phyloP scores from a whole-genome alignment of 345 rosid species.

The Eucalyptus dawsonii region DNA sequence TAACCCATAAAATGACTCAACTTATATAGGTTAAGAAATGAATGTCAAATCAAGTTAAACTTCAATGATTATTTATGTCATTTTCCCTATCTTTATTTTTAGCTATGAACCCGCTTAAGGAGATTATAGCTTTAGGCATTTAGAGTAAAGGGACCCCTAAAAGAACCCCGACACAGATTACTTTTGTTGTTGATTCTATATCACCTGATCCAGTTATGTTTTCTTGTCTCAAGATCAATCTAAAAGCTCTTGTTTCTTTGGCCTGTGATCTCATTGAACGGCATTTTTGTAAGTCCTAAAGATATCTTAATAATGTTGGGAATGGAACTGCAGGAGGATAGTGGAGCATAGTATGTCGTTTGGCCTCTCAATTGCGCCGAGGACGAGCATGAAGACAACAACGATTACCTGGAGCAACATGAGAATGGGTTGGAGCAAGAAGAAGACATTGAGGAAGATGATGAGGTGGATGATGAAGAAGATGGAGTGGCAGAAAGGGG shows the following conservation, averaged over 20 bases:
- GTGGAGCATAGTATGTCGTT: constrained; percentile 62
- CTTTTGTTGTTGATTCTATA: neutral
- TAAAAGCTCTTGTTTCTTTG: neutral
- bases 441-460: constrained; percentile 28
- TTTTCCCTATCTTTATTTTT: neutral
- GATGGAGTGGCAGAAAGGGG: constrained; percentile 44
- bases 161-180: neutral
- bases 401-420: constrained; percentile 47
- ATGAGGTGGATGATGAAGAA: neutral
- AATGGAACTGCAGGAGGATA: constrained; percentile 26
- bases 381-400: constrained; percentile 60
- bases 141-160: neutral
- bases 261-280: neutral
- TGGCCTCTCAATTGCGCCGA: constrained; percentile 55
- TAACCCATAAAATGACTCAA: too few species aligned
- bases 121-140: neutral
- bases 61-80: too few species aligned
- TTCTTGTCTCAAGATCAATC: neutral
- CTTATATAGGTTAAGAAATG: too few species aligned
- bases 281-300: neutral
- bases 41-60: too few species aligned
- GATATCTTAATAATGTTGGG: neutral
- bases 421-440: constrained; percentile 59
- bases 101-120: neutral
- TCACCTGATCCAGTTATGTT: neutral